Base-by-base conservation (phyloP, 2,329 filamentous ascomycete genomes). In the Metarhizium anisopliae region DNA sequence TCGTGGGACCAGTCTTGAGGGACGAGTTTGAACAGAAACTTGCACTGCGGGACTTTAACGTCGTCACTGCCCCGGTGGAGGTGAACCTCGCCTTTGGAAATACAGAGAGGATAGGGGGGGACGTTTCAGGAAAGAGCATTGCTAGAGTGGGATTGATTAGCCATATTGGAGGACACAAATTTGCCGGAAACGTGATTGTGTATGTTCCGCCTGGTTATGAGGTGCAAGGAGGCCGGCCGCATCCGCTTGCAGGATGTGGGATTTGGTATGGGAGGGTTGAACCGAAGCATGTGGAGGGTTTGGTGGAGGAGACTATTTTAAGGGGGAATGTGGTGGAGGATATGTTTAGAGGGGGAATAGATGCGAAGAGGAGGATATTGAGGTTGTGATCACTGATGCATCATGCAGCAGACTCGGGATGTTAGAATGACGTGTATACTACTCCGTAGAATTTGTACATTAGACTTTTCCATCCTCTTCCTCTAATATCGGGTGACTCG, bases 101-200 rank as follows among this genome's bases (percentile, higher is more conserved):
- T 1, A 47, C 54, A 49, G 18, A 32, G 10, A 57, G 59, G 32
- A 62, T 67, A 53, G 61, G 63, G 18, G 63, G 62, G 5, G 58
- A 57, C 4, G 47, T 18, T 1, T 55, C 50, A 0, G 52, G 50
- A 16, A 61, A 58, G 60, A 61, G 58, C 6, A 73, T 77, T 1
- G 87, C 84, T 2, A 74, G 84, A 51, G 80, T 92, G 0, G 89
- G 82, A 0, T 64, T 86, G 55, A 87, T 92, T 55, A 90, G 85
- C 58, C 90, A 95, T 64, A 85, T 95, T 54, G 89, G 89, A 1
- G 90, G 90, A 0, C 90, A 95, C 70, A 92, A 91, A 68, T 93
- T 86, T 67, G 90, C 90, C 0, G 90, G 90, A 1, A 95, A 95
- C 68, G 81, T 93, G 40, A 90, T 94, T 51, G 71, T 94, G 1